phyloP scores from a whole-genome alignment of 805 yeast species.

The Lipomyces chichibuensis region DNA sequence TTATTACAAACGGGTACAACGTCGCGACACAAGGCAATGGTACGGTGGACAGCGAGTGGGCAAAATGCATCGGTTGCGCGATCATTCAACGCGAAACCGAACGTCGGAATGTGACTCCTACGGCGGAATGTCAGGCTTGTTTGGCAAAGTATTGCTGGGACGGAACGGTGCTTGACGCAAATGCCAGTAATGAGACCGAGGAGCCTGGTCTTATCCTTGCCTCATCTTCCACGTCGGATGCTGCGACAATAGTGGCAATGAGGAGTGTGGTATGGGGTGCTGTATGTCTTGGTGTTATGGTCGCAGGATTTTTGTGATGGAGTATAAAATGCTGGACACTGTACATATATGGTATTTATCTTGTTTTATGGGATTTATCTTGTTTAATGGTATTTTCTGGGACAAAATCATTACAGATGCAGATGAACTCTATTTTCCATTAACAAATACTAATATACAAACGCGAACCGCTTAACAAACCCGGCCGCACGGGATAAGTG shows the following conservation, averaged over 20 bases:
- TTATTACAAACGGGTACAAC: slow-evolving; percentile 79
- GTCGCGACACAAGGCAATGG: slow-evolving; percentile 68
- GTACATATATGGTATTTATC: no score
- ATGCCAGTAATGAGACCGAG: slow-evolving; percentile 19
- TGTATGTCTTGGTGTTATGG: neutral
- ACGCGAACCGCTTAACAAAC: no score
- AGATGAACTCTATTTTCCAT: no score
- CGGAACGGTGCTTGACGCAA: slow-evolving; percentile 46
- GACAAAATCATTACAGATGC: no score
- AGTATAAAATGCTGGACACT: neutral
- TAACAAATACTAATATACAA: no score
- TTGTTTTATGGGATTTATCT: no score
- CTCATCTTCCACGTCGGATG: neutral
- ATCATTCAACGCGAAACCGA: slow-evolving; percentile 80
- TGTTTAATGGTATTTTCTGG: no score
- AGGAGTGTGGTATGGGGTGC: neutral
- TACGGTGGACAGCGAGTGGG: slow-evolving; percentile 70
- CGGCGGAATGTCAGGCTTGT: slow-evolving; percentile 74
- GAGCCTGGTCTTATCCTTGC: slow-evolving; percentile 11
- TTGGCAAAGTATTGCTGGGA: slow-evolving; percentile 80
- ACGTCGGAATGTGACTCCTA: slow-evolving; percentile 60
- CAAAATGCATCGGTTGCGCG: slow-evolving; percentile 83
- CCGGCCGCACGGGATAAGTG: no score
- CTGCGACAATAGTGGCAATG: neutral
- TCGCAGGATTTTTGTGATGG: neutral